A percentile compares a stretch with the other conserved stretches of the same genome.
Evolutionary conservation across 1,139 yeast species (phyloP).

Genomic region (Yamadazyma songkhlaensis): DNA sequence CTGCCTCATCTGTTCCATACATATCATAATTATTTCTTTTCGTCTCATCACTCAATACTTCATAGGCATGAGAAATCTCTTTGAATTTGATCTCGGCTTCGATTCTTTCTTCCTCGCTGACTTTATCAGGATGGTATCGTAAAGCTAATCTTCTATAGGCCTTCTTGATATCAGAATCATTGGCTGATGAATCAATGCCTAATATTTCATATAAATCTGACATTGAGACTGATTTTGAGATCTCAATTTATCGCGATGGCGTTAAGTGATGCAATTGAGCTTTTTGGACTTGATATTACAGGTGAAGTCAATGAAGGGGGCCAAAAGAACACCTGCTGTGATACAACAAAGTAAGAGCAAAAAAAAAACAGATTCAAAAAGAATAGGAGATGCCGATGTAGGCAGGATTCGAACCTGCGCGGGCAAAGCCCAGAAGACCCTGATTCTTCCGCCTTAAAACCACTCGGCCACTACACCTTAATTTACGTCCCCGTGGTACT

Average conservation of each 20-base stretch:
- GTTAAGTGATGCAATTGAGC: no score
- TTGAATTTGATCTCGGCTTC: slow-evolving; percentile 72
- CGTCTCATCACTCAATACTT: slow-evolving; percentile 49
- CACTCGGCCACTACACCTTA: slow-evolving; percentile 42
- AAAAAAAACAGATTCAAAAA: neutral
- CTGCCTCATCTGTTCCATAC: slow-evolving; percentile 46
- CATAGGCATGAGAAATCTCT: slow-evolving; percentile 76
- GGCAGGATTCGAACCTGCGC: slow-evolving; percentile 91
- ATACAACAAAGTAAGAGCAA: no score
- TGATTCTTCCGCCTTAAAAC: slow-evolving; percentile 53
- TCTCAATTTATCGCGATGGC: neutral
- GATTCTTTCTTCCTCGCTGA: slow-evolving; percentile 59
- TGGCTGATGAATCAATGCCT: slow-evolving; percentile 63
- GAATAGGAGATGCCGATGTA: slow-evolving; percentile 21
- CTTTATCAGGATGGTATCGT: slow-evolving; percentile 80
- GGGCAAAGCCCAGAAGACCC: slow-evolving; percentile 55
- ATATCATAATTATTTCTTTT: slow-evolving; percentile 56
- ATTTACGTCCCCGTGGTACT: no score
- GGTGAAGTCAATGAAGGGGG: no score
- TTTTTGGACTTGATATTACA: no score
- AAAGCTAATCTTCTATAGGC: slow-evolving; percentile 78
- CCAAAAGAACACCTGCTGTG: no score
- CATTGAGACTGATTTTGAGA: slow-evolving; percentile 2
- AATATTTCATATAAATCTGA: slow-evolving; percentile 60
- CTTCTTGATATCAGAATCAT: slow-evolving; percentile 63